Evolutionary conservation across 2,329 filamentous ascomycete species (phyloP).

Genomic region (Aspergillaceae sp.): DNA sequence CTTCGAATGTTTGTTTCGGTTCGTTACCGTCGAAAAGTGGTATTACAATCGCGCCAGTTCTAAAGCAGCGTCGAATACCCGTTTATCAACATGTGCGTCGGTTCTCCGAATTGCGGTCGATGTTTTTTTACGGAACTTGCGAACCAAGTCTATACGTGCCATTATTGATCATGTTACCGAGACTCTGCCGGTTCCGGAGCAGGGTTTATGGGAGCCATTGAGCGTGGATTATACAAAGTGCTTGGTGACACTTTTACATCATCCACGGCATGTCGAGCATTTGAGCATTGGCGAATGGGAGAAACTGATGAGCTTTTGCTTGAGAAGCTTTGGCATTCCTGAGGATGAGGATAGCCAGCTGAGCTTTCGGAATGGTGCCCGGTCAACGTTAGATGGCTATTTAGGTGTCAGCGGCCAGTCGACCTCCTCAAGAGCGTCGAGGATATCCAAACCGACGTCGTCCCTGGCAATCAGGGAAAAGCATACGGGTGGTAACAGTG

Average conservation of each 20-base stretch:
- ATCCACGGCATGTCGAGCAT: constrained; percentile 71
- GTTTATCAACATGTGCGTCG: constrained; percentile 61
- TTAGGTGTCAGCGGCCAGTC: constrained; percentile 19
- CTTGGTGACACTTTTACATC: constrained; percentile 60
- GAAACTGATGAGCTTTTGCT: constrained; percentile 60
- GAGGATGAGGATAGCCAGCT: constrained; percentile 21
- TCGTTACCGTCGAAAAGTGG: constrained; percentile 61
- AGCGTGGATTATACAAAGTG: constrained; percentile 70
- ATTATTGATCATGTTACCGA: constrained; percentile 76
- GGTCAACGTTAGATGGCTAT: constrained; percentile 19
- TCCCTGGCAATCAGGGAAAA: constrained; percentile 18
- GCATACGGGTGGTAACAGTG: constrained; percentile 23
- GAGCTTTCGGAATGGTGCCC: constrained; percentile 20
- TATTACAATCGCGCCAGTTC: constrained; percentile 49
- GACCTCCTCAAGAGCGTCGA: constrained; percentile 17
- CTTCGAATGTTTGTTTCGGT: constrained; percentile 70
- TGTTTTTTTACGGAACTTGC: constrained; percentile 59
- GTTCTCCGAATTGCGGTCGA: constrained; percentile 65
- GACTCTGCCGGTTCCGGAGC: constrained; percentile 54
- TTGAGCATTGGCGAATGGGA: constrained; percentile 63
- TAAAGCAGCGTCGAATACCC: constrained; percentile 43
- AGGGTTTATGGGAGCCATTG: constrained; percentile 60
- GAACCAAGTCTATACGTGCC: constrained; percentile 66
- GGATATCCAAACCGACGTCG: constrained; percentile 12
- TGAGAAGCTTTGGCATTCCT: constrained; percentile 46